Evolutionary conservation across 768 basidiomycete genomes (phyloP).

Genomic region (Chalciporus piperatus): DNA sequence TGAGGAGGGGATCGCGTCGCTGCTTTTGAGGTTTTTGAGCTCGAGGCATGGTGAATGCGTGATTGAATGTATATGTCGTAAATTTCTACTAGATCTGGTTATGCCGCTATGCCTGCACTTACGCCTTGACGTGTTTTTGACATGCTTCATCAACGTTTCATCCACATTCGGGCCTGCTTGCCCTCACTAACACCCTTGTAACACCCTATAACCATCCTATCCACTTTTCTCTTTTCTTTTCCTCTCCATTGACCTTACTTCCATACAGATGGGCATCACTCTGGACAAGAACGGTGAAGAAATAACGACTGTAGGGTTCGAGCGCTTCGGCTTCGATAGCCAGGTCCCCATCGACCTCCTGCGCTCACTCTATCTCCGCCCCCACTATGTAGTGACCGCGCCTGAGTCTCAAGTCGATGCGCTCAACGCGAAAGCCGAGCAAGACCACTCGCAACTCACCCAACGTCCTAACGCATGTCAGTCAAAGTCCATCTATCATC

Average conservation of each 20-base stretch:
- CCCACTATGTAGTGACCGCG: slow-evolving; percentile 63
- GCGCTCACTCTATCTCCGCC: slow-evolving; percentile 84
- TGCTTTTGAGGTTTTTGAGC: slow-evolving; percentile 52
- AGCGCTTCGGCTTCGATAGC: slow-evolving; percentile 89
- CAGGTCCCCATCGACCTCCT: slow-evolving; percentile 77
- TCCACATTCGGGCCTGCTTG: neutral
- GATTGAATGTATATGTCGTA: slow-evolving; percentile 6
- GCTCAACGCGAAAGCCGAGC: slow-evolving; percentile 38
- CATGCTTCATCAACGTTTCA: too few species aligned
- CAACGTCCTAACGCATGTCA: slow-evolving; percentile 54
- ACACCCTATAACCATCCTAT: slow-evolving; percentile 12
- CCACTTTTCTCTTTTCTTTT: neutral
- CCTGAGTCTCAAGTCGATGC: slow-evolving; percentile 35
- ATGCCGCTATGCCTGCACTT: too few species aligned
- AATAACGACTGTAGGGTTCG: slow-evolving; percentile 77
- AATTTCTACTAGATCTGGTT: slow-evolving; percentile 8
- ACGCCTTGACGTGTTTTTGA: too few species aligned
- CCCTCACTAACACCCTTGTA: too few species aligned
- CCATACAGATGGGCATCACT: slow-evolving; percentile 48
- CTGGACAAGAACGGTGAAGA: slow-evolving; percentile 73
- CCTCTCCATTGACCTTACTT: slow-evolving; percentile 6
- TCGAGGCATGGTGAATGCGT: slow-evolving; percentile 57
- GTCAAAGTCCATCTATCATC: slow-evolving; percentile 85
- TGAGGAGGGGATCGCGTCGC: slow-evolving; percentile 84
- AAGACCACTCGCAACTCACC: slow-evolving; percentile 53